Evolutionary conservation across 2,329 filamentous ascomycete species (phyloP).

Genomic region (Myrmaecium sp.): DNA sequence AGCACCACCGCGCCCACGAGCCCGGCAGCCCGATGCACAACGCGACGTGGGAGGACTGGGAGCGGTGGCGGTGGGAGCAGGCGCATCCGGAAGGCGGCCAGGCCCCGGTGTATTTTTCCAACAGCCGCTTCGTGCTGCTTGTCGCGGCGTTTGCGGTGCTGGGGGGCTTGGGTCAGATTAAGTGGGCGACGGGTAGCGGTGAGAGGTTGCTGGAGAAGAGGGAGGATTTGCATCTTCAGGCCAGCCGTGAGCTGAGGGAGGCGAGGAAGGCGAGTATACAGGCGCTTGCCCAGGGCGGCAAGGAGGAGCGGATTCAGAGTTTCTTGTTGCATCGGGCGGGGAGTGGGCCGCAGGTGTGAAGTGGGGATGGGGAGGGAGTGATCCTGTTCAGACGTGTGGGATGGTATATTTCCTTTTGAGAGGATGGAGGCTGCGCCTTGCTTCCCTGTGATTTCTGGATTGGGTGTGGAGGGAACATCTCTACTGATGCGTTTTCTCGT

Average conservation of each 20-base stretch:
- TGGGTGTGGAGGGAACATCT: no score
- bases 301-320: slow-evolving; percentile 46
- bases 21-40: slow-evolving; percentile 42
- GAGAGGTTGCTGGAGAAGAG: slow-evolving; percentile 47
- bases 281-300: slow-evolving; percentile 29
- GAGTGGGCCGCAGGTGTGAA: no score
- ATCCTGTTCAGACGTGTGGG: no score
- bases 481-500: no score
- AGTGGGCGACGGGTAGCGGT: slow-evolving; percentile 47
- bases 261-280: slow-evolving; percentile 36
- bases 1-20: slow-evolving; percentile 28
- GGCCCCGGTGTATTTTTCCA: slow-evolving; percentile 51
- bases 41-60: slow-evolving; percentile 98
- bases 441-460: no score
- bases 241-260: slow-evolving; percentile 44
- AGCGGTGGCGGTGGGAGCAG: slow-evolving; percentile 38
- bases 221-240: slow-evolving; percentile 47
- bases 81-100: slow-evolving; percentile 19
- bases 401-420: no score
- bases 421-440: no score
- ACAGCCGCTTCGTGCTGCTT: slow-evolving; percentile 60
- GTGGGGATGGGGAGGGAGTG: no score
- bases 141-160: slow-evolving; percentile 52
- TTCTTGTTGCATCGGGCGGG: slow-evolving; percentile 59
- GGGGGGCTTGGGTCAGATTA: slow-evolving; percentile 56